Percentiles rank a stretch among this genome's conserved stretches.
phyloP scores from a whole-genome alignment of 805 yeast genomes.

The Grigorovia transvaalensis region DNA sequence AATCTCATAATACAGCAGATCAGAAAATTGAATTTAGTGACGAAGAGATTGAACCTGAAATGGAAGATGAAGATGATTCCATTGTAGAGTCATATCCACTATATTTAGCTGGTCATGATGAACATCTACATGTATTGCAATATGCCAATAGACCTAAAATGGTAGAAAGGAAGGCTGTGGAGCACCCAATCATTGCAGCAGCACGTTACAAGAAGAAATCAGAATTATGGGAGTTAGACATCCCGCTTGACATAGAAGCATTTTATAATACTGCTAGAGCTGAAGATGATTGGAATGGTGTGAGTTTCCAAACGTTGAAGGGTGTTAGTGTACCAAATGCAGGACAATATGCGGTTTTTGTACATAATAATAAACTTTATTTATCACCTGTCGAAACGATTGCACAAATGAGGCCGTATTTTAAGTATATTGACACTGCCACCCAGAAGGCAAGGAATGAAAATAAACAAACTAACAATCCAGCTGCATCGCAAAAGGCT shows the following conservation, averaged over 20 bases:
- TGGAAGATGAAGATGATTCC: constrained; percentile 43
- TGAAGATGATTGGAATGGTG: constrained; percentile 49
- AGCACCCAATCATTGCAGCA: constrained; percentile 31
- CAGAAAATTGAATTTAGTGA: not conserved
- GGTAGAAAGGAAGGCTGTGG: constrained; percentile 18
- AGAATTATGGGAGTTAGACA: constrained; percentile 59
- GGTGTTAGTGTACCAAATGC: constrained; percentile 56
- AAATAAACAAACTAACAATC: constrained; percentile 31
- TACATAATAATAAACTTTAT: constrained; percentile 43
- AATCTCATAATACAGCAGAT: not conserved
- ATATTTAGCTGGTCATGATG: constrained; percentile 29
- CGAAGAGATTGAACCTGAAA: constrained; percentile 1
- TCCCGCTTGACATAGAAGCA: constrained; percentile 58
- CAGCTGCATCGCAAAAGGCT: constrained; percentile 32
- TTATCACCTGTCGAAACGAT: constrained; percentile 56
- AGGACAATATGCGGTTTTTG: constrained; percentile 41
- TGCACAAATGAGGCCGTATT: constrained; percentile 72
- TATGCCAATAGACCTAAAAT: constrained; percentile 36
- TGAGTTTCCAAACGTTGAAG: constrained; percentile 49
- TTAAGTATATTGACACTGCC: constrained; percentile 64
- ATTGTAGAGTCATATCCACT: constrained; percentile 53
- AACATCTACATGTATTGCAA: constrained; percentile 40
- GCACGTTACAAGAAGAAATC: constrained; percentile 53
- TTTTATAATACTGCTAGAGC: constrained; percentile 60
- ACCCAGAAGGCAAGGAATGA: constrained; percentile 36